These are phyloP conservation scores for Tetracladium maxilliforme DNA, from an alignment of 2,329 filamentous ascomycete genomes.

Conservation along the genomic window DNA sequence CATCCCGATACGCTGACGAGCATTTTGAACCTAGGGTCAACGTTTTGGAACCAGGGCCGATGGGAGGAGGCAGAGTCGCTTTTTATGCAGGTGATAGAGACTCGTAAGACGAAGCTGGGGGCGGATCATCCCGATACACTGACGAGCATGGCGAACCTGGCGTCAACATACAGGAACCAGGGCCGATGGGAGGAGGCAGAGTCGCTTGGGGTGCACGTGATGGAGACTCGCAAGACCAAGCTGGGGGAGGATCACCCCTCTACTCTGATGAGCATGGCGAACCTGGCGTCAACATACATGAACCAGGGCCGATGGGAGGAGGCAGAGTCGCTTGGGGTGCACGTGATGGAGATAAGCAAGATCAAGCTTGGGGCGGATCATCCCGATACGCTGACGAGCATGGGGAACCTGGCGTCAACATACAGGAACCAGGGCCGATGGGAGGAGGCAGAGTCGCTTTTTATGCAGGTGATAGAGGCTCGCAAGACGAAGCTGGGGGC, in stretches of 20 bases:
- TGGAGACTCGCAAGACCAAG: neutral
- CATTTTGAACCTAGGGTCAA: constrained; percentile 2
- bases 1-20: constrained; percentile 4
- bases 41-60: neutral
- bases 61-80: constrained; percentile 2
- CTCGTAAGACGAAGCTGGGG: constrained; percentile 1
- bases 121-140: neutral
- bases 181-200: neutral
- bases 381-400: no score
- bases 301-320: neutral
- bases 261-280: no score
- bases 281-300: neutral
- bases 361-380: neutral
- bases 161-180: neutral
- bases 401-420: neutral
- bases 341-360: neutral
- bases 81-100: constrained; percentile 3
- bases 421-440: neutral
- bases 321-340: neutral
- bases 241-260: neutral
- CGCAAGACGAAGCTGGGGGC: neutral
- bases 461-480: neutral
- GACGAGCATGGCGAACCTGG: neutral
- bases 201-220: neutral
- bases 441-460: neutral